Base-by-base conservation (phyloP, 2,329 filamentous ascomycete genomes). In the Fusarium anthophilum region DNA sequence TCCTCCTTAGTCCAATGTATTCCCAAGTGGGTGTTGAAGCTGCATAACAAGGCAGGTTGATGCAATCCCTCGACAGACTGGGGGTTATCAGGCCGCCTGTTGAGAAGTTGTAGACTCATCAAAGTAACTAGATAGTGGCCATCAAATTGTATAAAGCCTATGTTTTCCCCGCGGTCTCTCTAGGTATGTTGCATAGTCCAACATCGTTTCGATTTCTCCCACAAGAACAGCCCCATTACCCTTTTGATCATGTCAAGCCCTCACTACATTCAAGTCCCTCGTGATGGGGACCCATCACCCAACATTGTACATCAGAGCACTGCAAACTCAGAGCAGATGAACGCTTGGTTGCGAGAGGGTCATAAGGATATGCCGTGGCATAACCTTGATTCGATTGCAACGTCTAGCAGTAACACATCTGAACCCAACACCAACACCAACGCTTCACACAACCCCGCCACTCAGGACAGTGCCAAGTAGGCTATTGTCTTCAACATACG, bases 361-460 rank as follows among this genome's bases (percentile, higher is more conserved):
- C 50, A 24, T 1, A 55, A 47, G 3, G 35, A 67, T 0, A 68
- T 61, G 60, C 72, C 74, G 0, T 77, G 63, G 60, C 3, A 76
- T 12, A 30, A 2, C 14, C 0, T 57, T 43, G 38, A 3, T n/a
- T 69, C 35, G 10, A 13, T 76, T 60, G 14, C 17, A n/a, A 2
- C 4, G 11, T 30, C 43, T n/a, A 35, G 53, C 13, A 17, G 24
- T 0, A 20, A 63, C 15, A 5, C 18, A 4, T 13, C 50, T 7
- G 22, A 22, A 17, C 3, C 41, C 20, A 35, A 9, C 24, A 6
- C 38, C 0, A 9, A 35, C 7, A 22, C 10, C 5, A 12, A 17
- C n/a, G 32, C 39, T 2, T 67, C 48, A 7, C 22, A 37, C 0
- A n/a, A 30, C 4, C 44, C 12, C 8, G 48, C 61, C 22, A 41